Evolutionary conservation across 306 rosid genomes (phyloP).

Genomic region (Notholithocarpus densiflorus): DNA sequence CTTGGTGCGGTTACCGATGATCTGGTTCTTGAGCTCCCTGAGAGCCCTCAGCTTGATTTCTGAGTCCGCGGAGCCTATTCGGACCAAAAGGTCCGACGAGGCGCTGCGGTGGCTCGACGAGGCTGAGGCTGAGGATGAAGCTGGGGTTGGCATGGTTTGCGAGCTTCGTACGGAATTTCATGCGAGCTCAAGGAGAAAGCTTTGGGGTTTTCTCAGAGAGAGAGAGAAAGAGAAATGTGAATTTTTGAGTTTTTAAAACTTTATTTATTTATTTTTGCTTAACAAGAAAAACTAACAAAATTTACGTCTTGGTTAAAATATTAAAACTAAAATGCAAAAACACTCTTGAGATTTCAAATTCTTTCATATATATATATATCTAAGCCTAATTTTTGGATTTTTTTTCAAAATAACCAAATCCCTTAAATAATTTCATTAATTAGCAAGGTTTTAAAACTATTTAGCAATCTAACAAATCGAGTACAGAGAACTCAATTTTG

Average conservation of each 20-base stretch:
- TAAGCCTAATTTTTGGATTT: no score
- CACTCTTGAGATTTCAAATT: no score
- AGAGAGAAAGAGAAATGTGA: background rate
- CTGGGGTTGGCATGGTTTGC: slow-evolving; percentile 53
- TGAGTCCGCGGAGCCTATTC: slow-evolving; percentile 58
- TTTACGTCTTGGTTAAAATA: no score
- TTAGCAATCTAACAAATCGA: no score
- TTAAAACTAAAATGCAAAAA: no score
- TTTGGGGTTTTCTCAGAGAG: background rate
- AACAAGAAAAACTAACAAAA: no score
- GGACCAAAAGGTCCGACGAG: slow-evolving; percentile 60
- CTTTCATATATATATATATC: no score
- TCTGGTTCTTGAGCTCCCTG: slow-evolving; percentile 82
- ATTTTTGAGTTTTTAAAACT: background rate
- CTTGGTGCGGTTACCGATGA: slow-evolving; percentile 96
- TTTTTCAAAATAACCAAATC: no score
- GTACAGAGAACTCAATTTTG: no score
- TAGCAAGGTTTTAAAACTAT: no score
- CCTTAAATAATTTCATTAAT: no score
- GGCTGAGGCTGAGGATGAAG: slow-evolving; percentile 32
- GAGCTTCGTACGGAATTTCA: slow-evolving; percentile 34
- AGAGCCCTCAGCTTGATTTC: slow-evolving; percentile 74
- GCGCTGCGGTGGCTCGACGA: slow-evolving; percentile 32
- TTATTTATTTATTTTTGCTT: no score
- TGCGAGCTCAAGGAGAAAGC: slow-evolving; percentile 28